Percentiles rank a stretch among this genome's conserved stretches.
phyloP scores from a whole-genome alignment of 1,284 basidiomycete species.

The Irpex sp. region DNA sequence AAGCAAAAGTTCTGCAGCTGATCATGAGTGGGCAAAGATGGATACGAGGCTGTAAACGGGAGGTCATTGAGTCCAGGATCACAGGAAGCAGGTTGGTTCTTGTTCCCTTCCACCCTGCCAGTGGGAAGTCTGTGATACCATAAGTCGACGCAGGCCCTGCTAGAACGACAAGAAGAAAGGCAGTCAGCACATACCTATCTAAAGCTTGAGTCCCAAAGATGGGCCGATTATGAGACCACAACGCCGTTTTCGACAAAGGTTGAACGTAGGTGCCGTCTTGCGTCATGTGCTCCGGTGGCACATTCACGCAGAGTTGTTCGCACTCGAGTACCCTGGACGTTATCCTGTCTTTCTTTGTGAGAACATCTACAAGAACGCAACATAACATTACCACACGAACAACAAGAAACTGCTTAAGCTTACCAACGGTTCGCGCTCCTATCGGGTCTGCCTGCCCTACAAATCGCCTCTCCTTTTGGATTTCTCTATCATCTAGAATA shows the following conservation, averaged over 20 bases:
- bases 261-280: conserved; percentile 32
- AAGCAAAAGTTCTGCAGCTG: conserved; percentile 41
- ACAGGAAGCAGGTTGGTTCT: conserved; percentile 31
- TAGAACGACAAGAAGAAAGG: background rate
- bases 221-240: conserved; percentile 45
- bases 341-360: conserved; percentile 61
- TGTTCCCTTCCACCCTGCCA: conserved; percentile 30
- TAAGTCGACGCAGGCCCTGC: conserved; percentile 14
- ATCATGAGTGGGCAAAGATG: conserved; percentile 39
- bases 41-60: conserved; percentile 37
- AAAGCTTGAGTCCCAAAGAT: conserved; percentile 55
- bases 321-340: conserved; percentile 37
- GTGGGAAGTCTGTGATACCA: conserved; percentile 31
- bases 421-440: conserved; percentile 57
- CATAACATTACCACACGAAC: background rate
- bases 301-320: conserved; percentile 40
- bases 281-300: conserved; percentile 36
- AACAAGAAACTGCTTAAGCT: background rate
- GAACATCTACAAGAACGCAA: conserved; percentile 36
- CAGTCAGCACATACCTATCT: conserved; percentile 36
- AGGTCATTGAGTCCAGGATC: conserved; percentile 32
- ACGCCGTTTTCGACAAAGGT: conserved; percentile 44
- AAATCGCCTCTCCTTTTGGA: conserved; percentile 50
- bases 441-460: conserved; percentile 46
- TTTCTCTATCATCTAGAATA: conserved; percentile 57